Conservation (phyloP, 1,284 basidiomycete species). For the Malassezia slooffiae region DNA sequence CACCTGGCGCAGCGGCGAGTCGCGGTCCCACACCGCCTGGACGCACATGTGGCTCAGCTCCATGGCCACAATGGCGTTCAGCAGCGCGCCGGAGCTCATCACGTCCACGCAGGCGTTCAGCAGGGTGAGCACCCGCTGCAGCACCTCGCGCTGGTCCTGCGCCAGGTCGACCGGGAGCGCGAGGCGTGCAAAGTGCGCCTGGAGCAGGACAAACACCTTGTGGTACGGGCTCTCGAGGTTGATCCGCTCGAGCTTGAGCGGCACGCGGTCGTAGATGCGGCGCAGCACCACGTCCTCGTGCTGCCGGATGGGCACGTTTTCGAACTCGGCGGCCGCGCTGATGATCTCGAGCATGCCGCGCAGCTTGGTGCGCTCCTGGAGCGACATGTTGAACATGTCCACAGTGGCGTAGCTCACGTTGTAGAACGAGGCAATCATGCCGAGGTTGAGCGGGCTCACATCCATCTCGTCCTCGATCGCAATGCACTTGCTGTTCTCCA, state of each 20-base stretch:
- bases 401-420: slow-evolving; percentile 73
- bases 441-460: slow-evolving; percentile 49
- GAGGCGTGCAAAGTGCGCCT: slow-evolving; percentile 90
- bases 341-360: slow-evolving; percentile 93
- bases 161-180: slow-evolving; percentile 83
- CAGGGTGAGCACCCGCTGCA: slow-evolving; percentile 74
- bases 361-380: slow-evolving; percentile 94
- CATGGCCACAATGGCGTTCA: slow-evolving; percentile 92
- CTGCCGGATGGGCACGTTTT: slow-evolving; percentile 81
- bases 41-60: slow-evolving; percentile 99
- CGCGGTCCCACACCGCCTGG: slow-evolving; percentile 93
- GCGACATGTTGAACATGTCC: slow-evolving; percentile 87
- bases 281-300: slow-evolving; percentile 40
- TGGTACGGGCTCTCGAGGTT: slow-evolving; percentile 91
- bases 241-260: slow-evolving; percentile 72
- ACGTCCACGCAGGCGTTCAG: slow-evolving; percentile 73
- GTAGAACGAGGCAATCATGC: slow-evolving; percentile 53
- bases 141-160: slow-evolving; percentile 72
- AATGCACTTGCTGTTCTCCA: slow-evolving; percentile 90
- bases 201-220: slow-evolving; percentile 91
- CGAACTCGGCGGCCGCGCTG: slow-evolving; percentile 90
- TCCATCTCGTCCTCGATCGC: slow-evolving; percentile 59
- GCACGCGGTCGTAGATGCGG: slow-evolving; percentile 92
- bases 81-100: slow-evolving; percentile 88
- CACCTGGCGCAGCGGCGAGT: slow-evolving; percentile 64